These are phyloP conservation scores for Melanomma pulvis-pyrius DNA, from an alignment of 495 filamentous ascomycete genomes.

Conservation along the genomic window DNA sequence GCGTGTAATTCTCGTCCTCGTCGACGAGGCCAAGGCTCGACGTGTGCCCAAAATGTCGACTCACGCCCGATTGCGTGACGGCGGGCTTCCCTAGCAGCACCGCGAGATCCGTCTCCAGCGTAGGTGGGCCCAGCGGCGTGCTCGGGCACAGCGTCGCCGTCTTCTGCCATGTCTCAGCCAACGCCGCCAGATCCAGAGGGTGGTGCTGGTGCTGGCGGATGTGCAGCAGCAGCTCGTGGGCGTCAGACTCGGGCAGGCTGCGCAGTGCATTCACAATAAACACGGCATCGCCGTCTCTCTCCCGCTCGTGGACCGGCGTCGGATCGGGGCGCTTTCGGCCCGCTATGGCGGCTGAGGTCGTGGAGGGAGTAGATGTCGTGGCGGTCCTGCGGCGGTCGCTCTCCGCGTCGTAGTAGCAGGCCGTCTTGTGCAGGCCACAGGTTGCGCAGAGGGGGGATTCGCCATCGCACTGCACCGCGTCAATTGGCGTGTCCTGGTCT, in stretches of 20 bases:
- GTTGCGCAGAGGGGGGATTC: constrained; percentile 53
- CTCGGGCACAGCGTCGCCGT: constrained; percentile 33
- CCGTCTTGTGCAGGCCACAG: constrained; percentile 53
- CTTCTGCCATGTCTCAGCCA: constrained; percentile 47
- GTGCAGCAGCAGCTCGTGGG: constrained; percentile 49
- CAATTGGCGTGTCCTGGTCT: not conserved
- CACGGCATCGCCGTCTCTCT: constrained; percentile 42
- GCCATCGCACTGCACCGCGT: constrained; percentile 52
- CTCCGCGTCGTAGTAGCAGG: constrained; percentile 54
- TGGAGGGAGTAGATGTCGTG: constrained; percentile 42
- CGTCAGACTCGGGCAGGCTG: constrained; percentile 50
- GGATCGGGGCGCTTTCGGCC: not conserved
- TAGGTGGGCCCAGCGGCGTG: constrained; percentile 17
- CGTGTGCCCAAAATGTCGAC: constrained; percentile 33
- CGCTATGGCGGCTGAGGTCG: not conserved
- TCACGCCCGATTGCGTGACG: constrained; percentile 28
- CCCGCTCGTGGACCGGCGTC: not conserved
- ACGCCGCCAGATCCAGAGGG: constrained; percentile 38
- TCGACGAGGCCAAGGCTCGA: constrained; percentile 34
- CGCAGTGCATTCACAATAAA: constrained; percentile 49
- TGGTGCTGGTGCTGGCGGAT: constrained; percentile 44
- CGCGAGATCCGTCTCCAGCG: constrained; percentile 44
- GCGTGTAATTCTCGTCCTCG: constrained; percentile 39
- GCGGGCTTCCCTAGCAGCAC: constrained; percentile 42
- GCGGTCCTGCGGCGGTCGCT: constrained; percentile 49